Conservation (phyloP, 441 rosid species). For the Capsella rubella region DNA sequence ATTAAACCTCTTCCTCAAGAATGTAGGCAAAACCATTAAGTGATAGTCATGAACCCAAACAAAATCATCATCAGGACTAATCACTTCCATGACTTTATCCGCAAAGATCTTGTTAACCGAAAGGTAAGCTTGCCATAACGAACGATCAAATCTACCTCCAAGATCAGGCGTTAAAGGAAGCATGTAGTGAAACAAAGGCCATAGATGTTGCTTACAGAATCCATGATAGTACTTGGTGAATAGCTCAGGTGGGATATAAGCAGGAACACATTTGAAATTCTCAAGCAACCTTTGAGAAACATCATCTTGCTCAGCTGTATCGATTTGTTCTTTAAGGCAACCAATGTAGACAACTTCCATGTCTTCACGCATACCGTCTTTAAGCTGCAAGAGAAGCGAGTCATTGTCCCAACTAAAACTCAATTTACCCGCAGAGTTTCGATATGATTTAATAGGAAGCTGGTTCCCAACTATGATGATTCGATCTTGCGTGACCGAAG, state of each 20-base stretch:
- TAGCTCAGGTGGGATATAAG: slow-evolving; percentile 74
- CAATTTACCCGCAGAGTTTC: slow-evolving; percentile 56
- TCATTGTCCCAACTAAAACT: slow-evolving; percentile 86
- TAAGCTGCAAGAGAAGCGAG: slow-evolving; percentile 85
- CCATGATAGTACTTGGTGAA: slow-evolving; percentile 85
- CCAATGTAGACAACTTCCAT: slow-evolving; percentile 86
- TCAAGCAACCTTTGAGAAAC: slow-evolving; percentile 82
- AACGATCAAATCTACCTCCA: slow-evolving; percentile 84
- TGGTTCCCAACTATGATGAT: slow-evolving; percentile 90
- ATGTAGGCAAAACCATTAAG: slow-evolving; percentile 88
- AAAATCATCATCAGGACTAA: slow-evolving; percentile 84
- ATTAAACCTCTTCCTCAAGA: slow-evolving; percentile 83
- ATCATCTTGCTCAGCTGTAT: slow-evolving; percentile 70
- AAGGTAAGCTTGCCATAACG: slow-evolving; percentile 88
- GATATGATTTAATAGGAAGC: slow-evolving; percentile 74
- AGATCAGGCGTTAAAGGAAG: slow-evolving; percentile 88
- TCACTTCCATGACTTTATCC: slow-evolving; percentile 90
- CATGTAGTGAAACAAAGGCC: slow-evolving; percentile 96
- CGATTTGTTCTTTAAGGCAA: slow-evolving; percentile 71
- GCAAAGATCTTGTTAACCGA: slow-evolving; percentile 93
- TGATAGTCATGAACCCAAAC: slow-evolving; percentile 96
- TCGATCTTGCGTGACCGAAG: slow-evolving; percentile 72
- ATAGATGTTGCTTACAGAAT: slow-evolving; percentile 84
- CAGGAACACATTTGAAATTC: slow-evolving; percentile 88
- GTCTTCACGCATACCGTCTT: slow-evolving; percentile 89